Base-by-base conservation (phyloP, 176 grass and related monocot genomes). In the Avena insularis region DNA sequence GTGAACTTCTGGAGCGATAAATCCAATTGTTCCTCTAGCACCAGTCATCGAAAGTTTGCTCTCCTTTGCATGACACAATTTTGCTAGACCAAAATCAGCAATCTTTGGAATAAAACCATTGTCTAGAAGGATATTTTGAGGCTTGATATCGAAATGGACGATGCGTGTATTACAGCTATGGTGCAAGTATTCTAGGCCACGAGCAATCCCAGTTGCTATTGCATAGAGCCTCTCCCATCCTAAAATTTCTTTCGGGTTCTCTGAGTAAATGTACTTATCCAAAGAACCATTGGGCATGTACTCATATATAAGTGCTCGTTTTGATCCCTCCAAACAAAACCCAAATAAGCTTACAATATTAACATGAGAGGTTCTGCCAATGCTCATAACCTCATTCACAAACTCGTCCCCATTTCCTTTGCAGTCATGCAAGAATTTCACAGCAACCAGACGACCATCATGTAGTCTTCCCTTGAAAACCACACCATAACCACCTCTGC, bases 1-100 rank as follows among this genome's bases (percentile, higher is more conserved):
- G 17, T 59, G 17, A 12, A 95, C 93, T 84, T 95, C 93, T 5
- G 93, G 93, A 16, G 93, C 93, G 4, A 95, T 91, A 36, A 92
- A 92, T 11, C 93, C 93, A 77, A 91, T 87, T 7, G 91, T 95
- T 71, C 93, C 91, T 53, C 91, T 89, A 35, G 87, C 48, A 58
- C 80, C 88, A 13, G 70, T 81, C 93, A 92, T 40, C 5, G 93
- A 92, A 55, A 95, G 17, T 9, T 57, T 83, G 36, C 93, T 93
- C n/a, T 85, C 86, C 57, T 89, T 89, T 0, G 74, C 33, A 12
- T 9, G 71, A 3, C 79, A 91, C 15, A 95, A 14, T 75, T 95
- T 95, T 5, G 93, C 91, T 4, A 95, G 51, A 62, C 93, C 93
- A 57, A 93, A 93, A 59, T 93, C 91, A 0, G 91, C 88, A 62